phyloP scores from a whole-genome alignment of 805 yeast genomes.

The Torulaspora franciscae region DNA sequence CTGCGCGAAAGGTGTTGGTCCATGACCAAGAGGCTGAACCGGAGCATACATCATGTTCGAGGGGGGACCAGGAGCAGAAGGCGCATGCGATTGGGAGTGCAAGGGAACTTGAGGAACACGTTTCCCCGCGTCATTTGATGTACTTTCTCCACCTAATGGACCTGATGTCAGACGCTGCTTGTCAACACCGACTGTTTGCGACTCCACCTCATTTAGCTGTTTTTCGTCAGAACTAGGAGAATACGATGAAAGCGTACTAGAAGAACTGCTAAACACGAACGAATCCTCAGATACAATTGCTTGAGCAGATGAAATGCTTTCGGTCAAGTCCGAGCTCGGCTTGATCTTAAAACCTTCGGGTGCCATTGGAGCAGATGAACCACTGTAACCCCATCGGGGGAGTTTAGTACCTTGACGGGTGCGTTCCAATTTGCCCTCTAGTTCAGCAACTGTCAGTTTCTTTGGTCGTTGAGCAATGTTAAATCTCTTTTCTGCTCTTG shows the following conservation, averaged over 20 bases:
- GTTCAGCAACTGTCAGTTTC: constrained; percentile 12
- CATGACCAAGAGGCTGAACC: neutral
- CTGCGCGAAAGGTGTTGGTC: neutral
- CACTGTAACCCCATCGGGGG: constrained; percentile 30
- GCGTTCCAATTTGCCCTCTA: constrained; percentile 15
- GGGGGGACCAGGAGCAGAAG: neutral
- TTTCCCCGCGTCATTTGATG: too few relatives aligned
- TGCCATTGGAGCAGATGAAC: constrained; percentile 33
- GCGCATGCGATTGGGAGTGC: neutral
- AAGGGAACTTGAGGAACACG: neutral
- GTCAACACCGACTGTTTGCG: neutral
- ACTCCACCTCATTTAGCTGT: neutral
- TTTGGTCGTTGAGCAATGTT: neutral
- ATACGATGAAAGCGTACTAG: constrained; percentile 6
- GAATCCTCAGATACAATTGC: constrained; percentile 1
- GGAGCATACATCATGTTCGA: neutral
- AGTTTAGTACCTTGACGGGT: neutral
- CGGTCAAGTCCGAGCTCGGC: constrained; percentile 22
- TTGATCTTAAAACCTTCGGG: constrained; percentile 26
- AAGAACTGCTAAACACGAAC: constrained; percentile 1
- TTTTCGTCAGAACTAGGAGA: constrained; percentile 7
- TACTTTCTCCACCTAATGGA: too few relatives aligned
- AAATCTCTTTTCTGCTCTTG: neutral
- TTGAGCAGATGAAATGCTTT: neutral
- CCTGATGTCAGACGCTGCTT: neutral